Percentiles rank a stretch among this genome's conserved stretches.
phyloP scores from a whole-genome alignment of 345 rosid species.

The Citrus medica region DNA sequence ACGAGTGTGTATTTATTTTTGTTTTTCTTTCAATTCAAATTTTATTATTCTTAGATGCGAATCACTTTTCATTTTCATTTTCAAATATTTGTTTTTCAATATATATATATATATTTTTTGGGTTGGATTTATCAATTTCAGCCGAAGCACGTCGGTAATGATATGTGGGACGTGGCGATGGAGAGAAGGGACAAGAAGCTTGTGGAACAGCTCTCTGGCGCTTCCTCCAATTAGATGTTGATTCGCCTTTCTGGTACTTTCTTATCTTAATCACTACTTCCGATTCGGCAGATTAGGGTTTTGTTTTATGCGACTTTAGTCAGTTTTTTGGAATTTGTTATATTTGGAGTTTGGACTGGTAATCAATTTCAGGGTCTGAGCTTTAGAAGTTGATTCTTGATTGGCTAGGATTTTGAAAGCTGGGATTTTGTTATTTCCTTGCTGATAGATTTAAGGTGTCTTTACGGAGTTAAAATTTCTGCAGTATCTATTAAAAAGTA shows the following conservation, averaged over 20 bases:
- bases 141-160: slow-evolving; percentile 94
- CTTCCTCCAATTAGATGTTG: slow-evolving; percentile 42
- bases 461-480: background rate
- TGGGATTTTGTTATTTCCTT: background rate
- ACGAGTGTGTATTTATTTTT: slow-evolving; percentile 36
- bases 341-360: background rate
- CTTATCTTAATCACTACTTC: background rate
- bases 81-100: background rate
- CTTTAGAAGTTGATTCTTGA: background rate
- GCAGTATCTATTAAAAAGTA: background rate
- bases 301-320: background rate
- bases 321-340: background rate
- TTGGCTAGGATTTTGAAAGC: background rate
- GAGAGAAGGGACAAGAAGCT: slow-evolving; percentile 94
- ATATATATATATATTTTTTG: background rate
- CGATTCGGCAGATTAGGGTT: background rate
- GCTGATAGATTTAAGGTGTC: background rate
- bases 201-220: slow-evolving; percentile 37
- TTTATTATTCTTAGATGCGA: slow-evolving; percentile 8
- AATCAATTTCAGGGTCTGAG: background rate
- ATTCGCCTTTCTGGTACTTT: slow-evolving; percentile 10
- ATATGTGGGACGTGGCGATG: slow-evolving; percentile 94
- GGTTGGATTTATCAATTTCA: slow-evolving; percentile 17
- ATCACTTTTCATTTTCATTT: background rate
- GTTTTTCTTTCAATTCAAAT: background rate